Evolutionary conservation across 176 grass and related monocot species (phyloP).

Genomic region (Leersia perrieri): DNA sequence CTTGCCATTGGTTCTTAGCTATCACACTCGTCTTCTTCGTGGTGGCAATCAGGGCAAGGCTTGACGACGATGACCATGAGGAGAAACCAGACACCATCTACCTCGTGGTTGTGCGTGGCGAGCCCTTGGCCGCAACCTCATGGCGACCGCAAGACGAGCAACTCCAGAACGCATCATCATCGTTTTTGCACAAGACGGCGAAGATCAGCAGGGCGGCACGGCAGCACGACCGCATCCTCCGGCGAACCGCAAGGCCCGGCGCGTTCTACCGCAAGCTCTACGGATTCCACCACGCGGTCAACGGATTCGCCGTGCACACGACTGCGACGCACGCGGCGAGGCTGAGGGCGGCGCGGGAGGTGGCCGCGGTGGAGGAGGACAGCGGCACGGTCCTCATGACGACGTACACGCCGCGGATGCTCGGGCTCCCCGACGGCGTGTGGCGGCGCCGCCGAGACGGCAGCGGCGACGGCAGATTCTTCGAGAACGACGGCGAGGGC

Average conservation of each 20-base stretch:
- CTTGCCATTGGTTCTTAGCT: not conserved
- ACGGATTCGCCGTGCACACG: constrained; percentile 65
- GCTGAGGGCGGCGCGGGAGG: constrained; percentile 36
- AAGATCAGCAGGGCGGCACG: constrained; percentile 25
- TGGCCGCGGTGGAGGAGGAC: constrained; percentile 53
- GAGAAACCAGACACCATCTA: constrained; percentile 18
- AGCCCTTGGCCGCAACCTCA: not conserved
- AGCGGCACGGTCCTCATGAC: constrained; percentile 48
- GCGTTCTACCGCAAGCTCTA: constrained; percentile 39
- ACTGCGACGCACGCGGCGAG: constrained; percentile 36
- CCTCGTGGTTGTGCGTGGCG: constrained; percentile 13
- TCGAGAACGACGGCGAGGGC: constrained; percentile 39
- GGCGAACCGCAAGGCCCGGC: constrained; percentile 15
- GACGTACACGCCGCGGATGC: constrained; percentile 54
- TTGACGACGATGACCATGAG: not conserved
- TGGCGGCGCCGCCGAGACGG: not conserved
- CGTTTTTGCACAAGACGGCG: not conserved
- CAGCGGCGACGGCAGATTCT: not conserved
- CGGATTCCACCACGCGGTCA: constrained; percentile 64
- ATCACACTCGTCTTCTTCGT: not conserved
- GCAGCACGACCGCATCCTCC: constrained; percentile 49
- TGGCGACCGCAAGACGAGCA: not conserved
- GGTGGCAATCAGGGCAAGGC: not conserved
- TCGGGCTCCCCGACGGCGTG: constrained; percentile 38
- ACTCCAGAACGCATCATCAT: not conserved